Percentiles rank a stretch among this genome's conserved stretches.
Conservation (phyloP, 2,329 filamentous ascomycete genomes). For the Diaporthe longicolla region DNA sequence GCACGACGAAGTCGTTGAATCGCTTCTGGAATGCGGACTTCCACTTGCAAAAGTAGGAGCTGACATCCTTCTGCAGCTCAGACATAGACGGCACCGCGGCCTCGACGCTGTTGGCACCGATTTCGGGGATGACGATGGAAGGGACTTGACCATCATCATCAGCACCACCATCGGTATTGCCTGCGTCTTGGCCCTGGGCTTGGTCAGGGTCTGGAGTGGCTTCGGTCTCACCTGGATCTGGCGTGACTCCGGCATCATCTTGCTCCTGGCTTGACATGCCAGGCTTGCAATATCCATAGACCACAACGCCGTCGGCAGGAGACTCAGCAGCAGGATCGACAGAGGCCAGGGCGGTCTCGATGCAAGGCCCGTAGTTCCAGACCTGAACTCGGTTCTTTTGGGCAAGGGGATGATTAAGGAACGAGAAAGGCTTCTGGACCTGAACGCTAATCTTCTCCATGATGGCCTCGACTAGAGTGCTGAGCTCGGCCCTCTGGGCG, state of each 20-base stretch:
- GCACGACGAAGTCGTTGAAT: conserved; percentile 76
- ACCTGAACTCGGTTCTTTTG: conserved; percentile 41
- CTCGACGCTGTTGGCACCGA: conserved; percentile 45
- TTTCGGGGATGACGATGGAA: conserved; percentile 34
- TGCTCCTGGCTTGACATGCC: conserved; percentile 31
- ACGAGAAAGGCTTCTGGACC: conserved; percentile 67
- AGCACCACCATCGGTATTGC: conserved; percentile 26
- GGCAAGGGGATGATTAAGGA: conserved; percentile 48
- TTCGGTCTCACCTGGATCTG: conserved; percentile 37
- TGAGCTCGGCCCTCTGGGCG: conserved; percentile 66
- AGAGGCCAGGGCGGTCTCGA: conserved; percentile 30
- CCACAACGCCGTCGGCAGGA: conserved; percentile 12
- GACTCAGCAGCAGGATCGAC: conserved; percentile 5
- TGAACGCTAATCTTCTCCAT: conserved; percentile 46
- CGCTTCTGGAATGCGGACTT: conserved; percentile 77
- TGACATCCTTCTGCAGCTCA: conserved; percentile 77
- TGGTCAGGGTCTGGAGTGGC: conserved; percentile 14
- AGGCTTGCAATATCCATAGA: conserved; percentile 27
- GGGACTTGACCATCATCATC: conserved; percentile 34
- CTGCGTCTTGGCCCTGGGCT: conserved; percentile 22
- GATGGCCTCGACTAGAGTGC: conserved; percentile 59
- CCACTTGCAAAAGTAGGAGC: conserved; percentile 87
- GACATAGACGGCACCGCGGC: conserved; percentile 53
- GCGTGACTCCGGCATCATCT: conserved; percentile 15
- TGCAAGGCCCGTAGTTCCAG: conserved; percentile 36